These are phyloP conservation scores for Eucalyptus marginata DNA, from an alignment of 345 rosid species.

Conservation along the genomic window DNA sequence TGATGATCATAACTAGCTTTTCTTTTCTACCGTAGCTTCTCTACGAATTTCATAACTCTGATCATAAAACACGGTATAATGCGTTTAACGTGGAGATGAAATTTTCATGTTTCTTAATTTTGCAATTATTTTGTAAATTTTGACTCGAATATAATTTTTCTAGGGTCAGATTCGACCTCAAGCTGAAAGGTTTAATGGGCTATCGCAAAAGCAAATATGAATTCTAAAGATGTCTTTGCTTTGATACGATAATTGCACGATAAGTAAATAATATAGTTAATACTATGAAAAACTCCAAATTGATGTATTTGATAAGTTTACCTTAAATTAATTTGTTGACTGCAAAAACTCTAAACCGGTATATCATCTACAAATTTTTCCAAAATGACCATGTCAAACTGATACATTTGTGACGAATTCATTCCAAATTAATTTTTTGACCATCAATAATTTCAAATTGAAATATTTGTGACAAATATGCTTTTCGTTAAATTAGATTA, in stretches of 20 bases:
- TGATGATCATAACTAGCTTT: not conserved
- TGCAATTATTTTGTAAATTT: not conserved
- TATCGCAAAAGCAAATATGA: not conserved
- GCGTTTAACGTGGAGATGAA: not conserved
- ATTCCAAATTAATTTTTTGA: too few relatives aligned
- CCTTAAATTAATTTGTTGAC: fast-evolving
- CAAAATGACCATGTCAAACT: fast-evolving
- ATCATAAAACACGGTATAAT: not conserved
- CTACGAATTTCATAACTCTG: not conserved
- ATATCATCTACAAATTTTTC: too few relatives aligned
- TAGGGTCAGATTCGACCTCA: not conserved
- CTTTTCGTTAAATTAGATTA: fast-evolving
- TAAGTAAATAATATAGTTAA: too few relatives aligned
- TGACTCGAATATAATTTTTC: not conserved
- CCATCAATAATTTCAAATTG: fast-evolving
- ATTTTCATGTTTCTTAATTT: not conserved
- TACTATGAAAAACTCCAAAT: too few relatives aligned
- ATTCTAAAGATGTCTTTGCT: not conserved
- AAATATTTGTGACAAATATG: too few relatives aligned
- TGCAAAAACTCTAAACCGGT: fast-evolving
- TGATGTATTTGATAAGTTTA: too few relatives aligned
- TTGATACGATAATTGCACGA: not conserved
- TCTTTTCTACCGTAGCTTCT: not conserved
- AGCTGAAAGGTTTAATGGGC: not conserved
- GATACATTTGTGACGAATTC: too few relatives aligned